phyloP scores from a whole-genome alignment of 345 rosid species.

The Nasturtium officinale region DNA sequence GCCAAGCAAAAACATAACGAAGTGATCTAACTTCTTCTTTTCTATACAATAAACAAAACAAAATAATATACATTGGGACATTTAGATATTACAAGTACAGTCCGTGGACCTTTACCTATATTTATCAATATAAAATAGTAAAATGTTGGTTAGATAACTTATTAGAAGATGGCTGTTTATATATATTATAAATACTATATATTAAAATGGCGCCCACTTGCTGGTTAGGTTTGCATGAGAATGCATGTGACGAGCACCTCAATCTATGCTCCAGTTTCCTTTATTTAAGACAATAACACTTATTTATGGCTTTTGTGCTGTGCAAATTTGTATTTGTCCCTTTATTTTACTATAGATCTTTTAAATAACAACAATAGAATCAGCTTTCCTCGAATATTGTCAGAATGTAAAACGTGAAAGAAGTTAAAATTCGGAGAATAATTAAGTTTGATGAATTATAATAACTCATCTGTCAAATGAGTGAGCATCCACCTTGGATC shows the following conservation, averaged over 20 bases:
- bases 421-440: slow-evolving; percentile 24
- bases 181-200: background rate
- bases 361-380: slow-evolving; percentile 21
- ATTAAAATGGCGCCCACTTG: slow-evolving; percentile 33
- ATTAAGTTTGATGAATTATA: slow-evolving; percentile 19
- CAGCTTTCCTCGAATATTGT: slow-evolving; percentile 41
- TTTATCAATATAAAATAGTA: slow-evolving; percentile 10
- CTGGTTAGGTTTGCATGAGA: slow-evolving; percentile 45
- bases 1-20: background rate
- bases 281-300: slow-evolving; percentile 7
- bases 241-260: slow-evolving; percentile 46
- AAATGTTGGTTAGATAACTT: slow-evolving; percentile 18
- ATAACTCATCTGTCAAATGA: slow-evolving; percentile 23
- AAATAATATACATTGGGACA: background rate
- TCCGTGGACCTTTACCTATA: slow-evolving; percentile 39
- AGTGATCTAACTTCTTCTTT: background rate
- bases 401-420: slow-evolving; percentile 37
- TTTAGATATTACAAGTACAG: slow-evolving; percentile 29
- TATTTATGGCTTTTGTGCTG: slow-evolving; percentile 38
- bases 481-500: slow-evolving; percentile 36
- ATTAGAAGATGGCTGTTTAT: slow-evolving; percentile 9
- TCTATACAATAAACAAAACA: background rate
- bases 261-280: slow-evolving; percentile 31
- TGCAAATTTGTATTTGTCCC: slow-evolving; percentile 37
- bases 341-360: slow-evolving; percentile 8